These are phyloP conservation scores for Nothophoma quercina DNA, from an alignment of 2,329 filamentous ascomycete species.

Conservation along the genomic window DNA sequence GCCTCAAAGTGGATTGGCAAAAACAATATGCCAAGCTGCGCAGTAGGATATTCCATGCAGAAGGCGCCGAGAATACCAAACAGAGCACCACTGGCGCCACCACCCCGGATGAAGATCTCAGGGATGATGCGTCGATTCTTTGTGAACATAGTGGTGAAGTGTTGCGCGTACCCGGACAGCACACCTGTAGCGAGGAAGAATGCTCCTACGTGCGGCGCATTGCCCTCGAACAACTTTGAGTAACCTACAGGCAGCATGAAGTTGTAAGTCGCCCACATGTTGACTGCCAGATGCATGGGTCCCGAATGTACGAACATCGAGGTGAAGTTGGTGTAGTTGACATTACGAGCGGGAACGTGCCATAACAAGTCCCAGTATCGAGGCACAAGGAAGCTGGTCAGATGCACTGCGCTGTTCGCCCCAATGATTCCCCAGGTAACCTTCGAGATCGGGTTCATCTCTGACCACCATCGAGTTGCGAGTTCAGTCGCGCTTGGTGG, in stretches of 20 bases:
- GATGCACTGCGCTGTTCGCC: conserved; percentile 37
- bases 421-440: conserved; percentile 40
- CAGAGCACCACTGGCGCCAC: conserved; percentile 46
- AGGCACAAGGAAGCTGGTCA: conserved; percentile 32
- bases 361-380: conserved; percentile 36
- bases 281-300: conserved; percentile 33
- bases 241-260: conserved; percentile 42
- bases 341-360: conserved; percentile 41
- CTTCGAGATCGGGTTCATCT: conserved; percentile 37
- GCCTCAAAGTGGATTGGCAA: conserved; percentile 43
- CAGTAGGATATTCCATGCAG: conserved; percentile 42
- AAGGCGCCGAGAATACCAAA: conserved; percentile 41
- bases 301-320: conserved; percentile 39
- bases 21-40: conserved; percentile 42
- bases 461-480: conserved; percentile 32
- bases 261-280: conserved; percentile 42
- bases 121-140: conserved; percentile 26
- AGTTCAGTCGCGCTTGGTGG: conserved; percentile 40
- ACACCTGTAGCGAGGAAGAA: conserved; percentile 44
- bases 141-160: conserved; percentile 37
- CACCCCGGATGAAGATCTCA: conserved; percentile 36
- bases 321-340: conserved; percentile 42
- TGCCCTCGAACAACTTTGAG: conserved; percentile 40
- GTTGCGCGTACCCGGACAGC: conserved; percentile 41
- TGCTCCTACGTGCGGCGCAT: conserved; percentile 36